These are phyloP conservation scores for Tripterygium wilfordii DNA, from an alignment of 177 flowering plant species.

Conservation along the genomic window DNA sequence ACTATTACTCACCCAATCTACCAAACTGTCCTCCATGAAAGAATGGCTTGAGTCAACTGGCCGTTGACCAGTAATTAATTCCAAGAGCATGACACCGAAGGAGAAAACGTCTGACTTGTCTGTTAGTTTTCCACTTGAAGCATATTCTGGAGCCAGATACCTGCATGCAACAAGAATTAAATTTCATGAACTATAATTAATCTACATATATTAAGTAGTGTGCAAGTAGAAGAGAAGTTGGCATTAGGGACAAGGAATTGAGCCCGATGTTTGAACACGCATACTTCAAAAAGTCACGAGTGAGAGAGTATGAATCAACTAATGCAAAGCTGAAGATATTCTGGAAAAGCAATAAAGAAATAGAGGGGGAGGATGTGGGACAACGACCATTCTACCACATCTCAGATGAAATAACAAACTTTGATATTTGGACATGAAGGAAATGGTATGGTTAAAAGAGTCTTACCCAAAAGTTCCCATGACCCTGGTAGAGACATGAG, in stretches of 20 bases:
- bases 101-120: constrained; percentile 97
- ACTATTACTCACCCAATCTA: constrained; percentile 88
- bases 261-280: neutral
- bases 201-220: neutral
- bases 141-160: constrained; percentile 97
- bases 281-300: neutral
- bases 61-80: constrained; percentile 83
- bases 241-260: neutral
- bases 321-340: neutral
- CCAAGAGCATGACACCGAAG: constrained; percentile 90
- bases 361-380: too few relatives aligned
- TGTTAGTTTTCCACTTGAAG: constrained; percentile 89
- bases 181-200: neutral
- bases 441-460: neutral
- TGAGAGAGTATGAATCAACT: neutral
- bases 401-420: too few relatives aligned
- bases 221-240: neutral
- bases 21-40: constrained; percentile 84
- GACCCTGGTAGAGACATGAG: constrained; percentile 89
- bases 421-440: neutral
- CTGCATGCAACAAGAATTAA: constrained; percentile 25
- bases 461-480: constrained; percentile 94
- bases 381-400: too few relatives aligned
- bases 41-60: constrained; percentile 64
- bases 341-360: neutral